Evolutionary conservation across 2,329 filamentous ascomycete genomes (phyloP).

Genomic region (Colletotrichum gloeosporioides): DNA sequence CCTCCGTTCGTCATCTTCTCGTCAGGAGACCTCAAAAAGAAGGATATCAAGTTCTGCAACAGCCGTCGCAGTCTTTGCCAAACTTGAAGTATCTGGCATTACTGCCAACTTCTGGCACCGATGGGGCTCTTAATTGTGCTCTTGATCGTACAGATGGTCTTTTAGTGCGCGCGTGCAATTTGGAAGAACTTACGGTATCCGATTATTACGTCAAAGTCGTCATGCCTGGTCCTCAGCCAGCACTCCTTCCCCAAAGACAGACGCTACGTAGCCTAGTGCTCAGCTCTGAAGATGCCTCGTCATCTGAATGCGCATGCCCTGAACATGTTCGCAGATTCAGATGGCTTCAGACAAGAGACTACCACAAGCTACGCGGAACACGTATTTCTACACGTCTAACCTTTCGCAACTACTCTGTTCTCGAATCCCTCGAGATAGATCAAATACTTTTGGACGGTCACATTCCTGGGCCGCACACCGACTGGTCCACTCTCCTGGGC

Average conservation of each 20-base stretch:
- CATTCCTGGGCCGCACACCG: background rate
- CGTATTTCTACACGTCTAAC: background rate
- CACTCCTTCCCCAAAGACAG: background rate
- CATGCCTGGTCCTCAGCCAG: background rate
- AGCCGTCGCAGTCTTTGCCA: background rate
- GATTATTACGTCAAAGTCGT: background rate
- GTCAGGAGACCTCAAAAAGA: background rate
- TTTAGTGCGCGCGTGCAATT: background rate
- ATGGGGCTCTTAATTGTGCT: background rate
- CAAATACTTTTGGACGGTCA: background rate
- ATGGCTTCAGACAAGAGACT: too few relatives aligned
- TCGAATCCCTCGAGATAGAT: background rate
- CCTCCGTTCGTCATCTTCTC: background rate
- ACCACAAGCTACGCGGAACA: background rate
- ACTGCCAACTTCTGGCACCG: background rate
- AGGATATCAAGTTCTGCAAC: background rate
- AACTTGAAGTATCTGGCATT: background rate
- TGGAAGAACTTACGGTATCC: background rate
- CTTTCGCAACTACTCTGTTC: background rate
- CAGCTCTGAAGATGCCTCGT: background rate
- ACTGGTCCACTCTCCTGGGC: background rate
- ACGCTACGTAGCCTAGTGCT: background rate
- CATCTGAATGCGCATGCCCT: background rate
- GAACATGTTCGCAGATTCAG: background rate
- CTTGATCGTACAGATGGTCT: background rate